These are phyloP conservation scores for Amanita brunnescens DNA, from an alignment of 768 basidiomycete genomes.

Conservation along the genomic window DNA sequence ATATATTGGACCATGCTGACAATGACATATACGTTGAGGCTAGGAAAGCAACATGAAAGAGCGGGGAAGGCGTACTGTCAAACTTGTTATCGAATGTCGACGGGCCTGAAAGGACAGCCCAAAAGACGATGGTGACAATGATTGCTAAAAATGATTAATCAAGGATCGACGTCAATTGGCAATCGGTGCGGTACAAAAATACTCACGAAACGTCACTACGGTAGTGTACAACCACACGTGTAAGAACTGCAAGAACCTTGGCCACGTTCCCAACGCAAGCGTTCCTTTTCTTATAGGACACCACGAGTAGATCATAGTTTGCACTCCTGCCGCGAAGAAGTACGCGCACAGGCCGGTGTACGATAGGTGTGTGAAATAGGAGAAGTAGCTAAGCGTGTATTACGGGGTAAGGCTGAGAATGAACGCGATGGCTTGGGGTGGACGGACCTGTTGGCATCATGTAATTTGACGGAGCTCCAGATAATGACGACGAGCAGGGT, in stretches of 20 bases:
- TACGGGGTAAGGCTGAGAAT: not conserved
- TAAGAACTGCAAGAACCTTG: slow-evolving; percentile 41
- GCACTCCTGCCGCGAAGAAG: slow-evolving; percentile 49
- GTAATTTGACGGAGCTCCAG: slow-evolving; percentile 21
- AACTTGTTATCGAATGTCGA: slow-evolving; percentile 31
- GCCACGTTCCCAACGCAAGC: slow-evolving; percentile 58
- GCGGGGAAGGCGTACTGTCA: slow-evolving; percentile 24
- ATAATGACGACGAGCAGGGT: slow-evolving; percentile 30
- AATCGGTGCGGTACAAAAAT: too few species aligned
- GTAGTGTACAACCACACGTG: slow-evolving; percentile 48
- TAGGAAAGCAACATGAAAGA: not conserved
- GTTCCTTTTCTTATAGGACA: slow-evolving; percentile 11
- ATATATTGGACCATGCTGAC: slow-evolving; percentile 46
- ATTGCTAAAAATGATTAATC: slow-evolving; percentile 47
- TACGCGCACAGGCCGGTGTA: slow-evolving; percentile 57
- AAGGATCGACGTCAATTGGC: slow-evolving; percentile 1
- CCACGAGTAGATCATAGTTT: slow-evolving; percentile 35
- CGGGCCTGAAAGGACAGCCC: slow-evolving; percentile 42
- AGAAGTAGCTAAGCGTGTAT: slow-evolving; percentile 37
- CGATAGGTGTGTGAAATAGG: slow-evolving; percentile 57
- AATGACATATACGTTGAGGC: not conserved
- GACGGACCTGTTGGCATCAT: slow-evolving; percentile 24
- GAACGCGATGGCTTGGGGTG: not conserved
- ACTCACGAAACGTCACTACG: slow-evolving; percentile 50
- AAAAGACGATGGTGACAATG: slow-evolving; percentile 56